phyloP scores from a whole-genome alignment of 2,329 filamentous ascomycete genomes.

The Alternaria metachromatica region DNA sequence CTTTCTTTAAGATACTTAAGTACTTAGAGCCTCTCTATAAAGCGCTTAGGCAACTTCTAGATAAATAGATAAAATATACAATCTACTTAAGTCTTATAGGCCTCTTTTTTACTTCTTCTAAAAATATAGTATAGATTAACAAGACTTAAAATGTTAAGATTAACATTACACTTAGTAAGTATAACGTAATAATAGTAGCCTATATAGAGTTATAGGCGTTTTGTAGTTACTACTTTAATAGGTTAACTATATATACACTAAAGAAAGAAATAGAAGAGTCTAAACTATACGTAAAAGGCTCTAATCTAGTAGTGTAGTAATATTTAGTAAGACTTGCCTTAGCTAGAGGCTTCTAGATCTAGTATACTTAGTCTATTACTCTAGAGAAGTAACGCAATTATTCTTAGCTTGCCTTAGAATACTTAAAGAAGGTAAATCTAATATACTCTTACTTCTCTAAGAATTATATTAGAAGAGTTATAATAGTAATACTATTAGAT shows the following conservation, averaged over 20 bases:
- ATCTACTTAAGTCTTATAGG: constrained; percentile 16
- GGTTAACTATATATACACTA: constrained; percentile 10
- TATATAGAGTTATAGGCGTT: constrained; percentile 20
- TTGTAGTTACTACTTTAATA: constrained; percentile 16
- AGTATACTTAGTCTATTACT: constrained; percentile 6
- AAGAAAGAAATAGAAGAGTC: constrained; percentile 13
- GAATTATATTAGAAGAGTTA: constrained; percentile 7
- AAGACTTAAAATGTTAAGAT: constrained; percentile 9
- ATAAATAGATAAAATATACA: constrained; percentile 12
- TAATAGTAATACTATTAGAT: constrained; percentile 2
- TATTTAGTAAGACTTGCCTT: constrained; percentile 11
- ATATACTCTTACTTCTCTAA: constrained; percentile 7
- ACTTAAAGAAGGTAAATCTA: constrained; percentile 18
- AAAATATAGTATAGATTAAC: constrained; percentile 10
- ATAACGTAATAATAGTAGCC: constrained; percentile 6
- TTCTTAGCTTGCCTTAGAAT: constrained; percentile 16
- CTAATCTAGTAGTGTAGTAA: constrained; percentile 18
- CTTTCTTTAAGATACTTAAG: constrained; percentile 26
- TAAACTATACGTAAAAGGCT: constrained; percentile 14
- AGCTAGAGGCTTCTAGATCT: constrained; percentile 8
- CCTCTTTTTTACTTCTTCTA: constrained; percentile 11
- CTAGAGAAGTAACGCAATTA: constrained; percentile 6
- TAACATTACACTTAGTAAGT: constrained; percentile 1
- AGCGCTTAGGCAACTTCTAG: constrained; percentile 17
- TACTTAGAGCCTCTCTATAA: constrained; percentile 21